Evolutionary conservation across 129 eudicot genomes (phyloP).

Genomic region (Heracleum sosnowskyi): DNA sequence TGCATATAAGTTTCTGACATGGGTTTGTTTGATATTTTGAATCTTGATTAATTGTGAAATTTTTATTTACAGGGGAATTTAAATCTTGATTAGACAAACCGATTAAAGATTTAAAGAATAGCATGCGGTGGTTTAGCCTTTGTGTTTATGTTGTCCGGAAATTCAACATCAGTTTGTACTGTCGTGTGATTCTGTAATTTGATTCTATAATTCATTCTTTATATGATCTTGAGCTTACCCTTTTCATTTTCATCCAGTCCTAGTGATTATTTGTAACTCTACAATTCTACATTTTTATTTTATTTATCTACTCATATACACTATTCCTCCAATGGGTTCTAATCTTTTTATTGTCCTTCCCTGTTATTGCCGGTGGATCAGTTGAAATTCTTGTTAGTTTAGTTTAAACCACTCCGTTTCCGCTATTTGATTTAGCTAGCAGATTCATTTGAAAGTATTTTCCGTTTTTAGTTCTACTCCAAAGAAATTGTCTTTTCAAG

Average conservation of each 20-base stretch:
- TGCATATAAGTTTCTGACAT: not conserved
- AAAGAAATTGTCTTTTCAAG: not conserved
- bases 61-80: not conserved
- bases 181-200: slow-evolving; percentile 85
- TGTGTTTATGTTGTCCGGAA: slow-evolving; percentile 68
- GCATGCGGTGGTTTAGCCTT: slow-evolving; percentile 81
- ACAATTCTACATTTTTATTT: not conserved
- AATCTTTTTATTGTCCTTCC: slow-evolving; percentile 67
- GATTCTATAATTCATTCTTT: not conserved
- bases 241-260: not conserved
- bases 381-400: slow-evolving; percentile 34
- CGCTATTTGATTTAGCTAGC: not conserved
- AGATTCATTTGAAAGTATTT: not conserved
- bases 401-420: not conserved
- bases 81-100: not conserved
- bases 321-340: slow-evolving; percentile 52
- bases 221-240: not conserved
- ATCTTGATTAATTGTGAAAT: not conserved
- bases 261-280: not conserved
- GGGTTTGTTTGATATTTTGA: not conserved
- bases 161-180: slow-evolving; percentile 48
- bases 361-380: slow-evolving; percentile 84
- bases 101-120: slow-evolving; percentile 17
- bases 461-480: not conserved
- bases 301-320: slow-evolving; percentile 9